These are phyloP conservation scores for Pythium pyrilobum DNA, from an alignment of 352 stramenopile species.

Conservation along the genomic window DNA sequence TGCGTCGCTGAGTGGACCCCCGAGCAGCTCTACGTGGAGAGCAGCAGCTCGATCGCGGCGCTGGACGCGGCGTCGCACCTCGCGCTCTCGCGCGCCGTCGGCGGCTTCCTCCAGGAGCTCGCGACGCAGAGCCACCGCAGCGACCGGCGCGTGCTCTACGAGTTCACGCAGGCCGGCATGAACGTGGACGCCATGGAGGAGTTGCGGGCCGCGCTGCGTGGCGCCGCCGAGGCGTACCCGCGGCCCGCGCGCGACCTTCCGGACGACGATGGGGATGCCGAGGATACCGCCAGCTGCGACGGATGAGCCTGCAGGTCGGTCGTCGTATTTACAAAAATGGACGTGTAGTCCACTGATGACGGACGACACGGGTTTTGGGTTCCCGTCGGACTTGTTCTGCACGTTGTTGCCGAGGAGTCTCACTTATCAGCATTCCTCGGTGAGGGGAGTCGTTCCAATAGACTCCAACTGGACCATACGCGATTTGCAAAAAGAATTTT, in stretches of 20 bases:
- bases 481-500: too few relatives aligned
- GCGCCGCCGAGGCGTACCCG: constrained; percentile 40
- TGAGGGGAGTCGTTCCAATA: too few relatives aligned
- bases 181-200: constrained; percentile 61
- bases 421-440: too few relatives aligned
- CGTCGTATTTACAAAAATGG: constrained; percentile 15
- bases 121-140: constrained; percentile 27
- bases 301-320: background rate
- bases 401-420: too few relatives aligned
- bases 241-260: background rate
- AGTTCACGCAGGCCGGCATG: constrained; percentile 74
- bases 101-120: constrained; percentile 38
- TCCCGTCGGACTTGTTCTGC: background rate
- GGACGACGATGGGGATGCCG: constrained; percentile 8
- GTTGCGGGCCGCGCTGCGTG: constrained; percentile 38
- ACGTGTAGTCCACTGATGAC: background rate
- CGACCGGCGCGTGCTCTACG: constrained; percentile 63
- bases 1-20: constrained; percentile 40
- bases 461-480: too few relatives aligned
- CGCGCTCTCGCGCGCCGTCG: constrained; percentile 31
- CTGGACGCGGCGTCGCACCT: constrained; percentile 48
- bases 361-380: constrained; percentile 37
- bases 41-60: background rate
- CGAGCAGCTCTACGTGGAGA: constrained; percentile 17
- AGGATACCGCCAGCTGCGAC: background rate